Evolutionary conservation across 164 flowering plant species (phyloP).

Genomic region (Vitis rotundifolia): DNA sequence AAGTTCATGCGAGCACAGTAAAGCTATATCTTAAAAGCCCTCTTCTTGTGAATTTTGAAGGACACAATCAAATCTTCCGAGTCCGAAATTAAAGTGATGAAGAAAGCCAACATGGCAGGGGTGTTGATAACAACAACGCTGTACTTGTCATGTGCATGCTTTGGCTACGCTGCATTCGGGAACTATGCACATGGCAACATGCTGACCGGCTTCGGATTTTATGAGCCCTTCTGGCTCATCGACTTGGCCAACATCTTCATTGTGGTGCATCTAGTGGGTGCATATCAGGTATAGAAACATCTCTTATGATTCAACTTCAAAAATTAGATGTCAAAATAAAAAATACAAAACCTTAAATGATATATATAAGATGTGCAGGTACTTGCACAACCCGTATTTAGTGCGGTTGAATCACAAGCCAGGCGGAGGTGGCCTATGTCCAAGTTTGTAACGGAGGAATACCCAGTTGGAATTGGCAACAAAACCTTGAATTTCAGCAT

Average conservation of each 20-base stretch:
- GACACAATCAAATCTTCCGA: conserved; percentile 51
- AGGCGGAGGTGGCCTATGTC: no score
- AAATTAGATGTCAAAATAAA: no score
- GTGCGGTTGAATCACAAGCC: not conserved
- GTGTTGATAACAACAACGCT: conserved; percentile 39
- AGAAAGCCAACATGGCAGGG: conserved; percentile 45
- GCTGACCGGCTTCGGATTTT: conserved; percentile 60
- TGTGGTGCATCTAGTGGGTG: conserved; percentile 65
- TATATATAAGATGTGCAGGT: conserved; percentile 23
- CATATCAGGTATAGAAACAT: conserved; percentile 38
- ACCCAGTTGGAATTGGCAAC: conserved; percentile 13
- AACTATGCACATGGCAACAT: conserved; percentile 61
- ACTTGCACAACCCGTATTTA: conserved; percentile 35
- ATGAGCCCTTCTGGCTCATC: conserved; percentile 65
- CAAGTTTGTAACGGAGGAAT: conserved; percentile 17
- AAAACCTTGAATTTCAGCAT: conserved; percentile 9
- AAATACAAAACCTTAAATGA: no score
- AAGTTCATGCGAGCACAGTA: no score
- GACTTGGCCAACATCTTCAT: conserved; percentile 58
- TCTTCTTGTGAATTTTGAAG: conserved; percentile 11
- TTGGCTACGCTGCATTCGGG: conserved; percentile 83
- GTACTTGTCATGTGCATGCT: conserved; percentile 54
- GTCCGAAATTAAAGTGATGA: conserved; percentile 62
- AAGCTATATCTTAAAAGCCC: no score
- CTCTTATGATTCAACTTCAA: not conserved